Base-by-base conservation (phyloP, 176 grass and related monocot species). In the Saccharum spontaneum region DNA sequence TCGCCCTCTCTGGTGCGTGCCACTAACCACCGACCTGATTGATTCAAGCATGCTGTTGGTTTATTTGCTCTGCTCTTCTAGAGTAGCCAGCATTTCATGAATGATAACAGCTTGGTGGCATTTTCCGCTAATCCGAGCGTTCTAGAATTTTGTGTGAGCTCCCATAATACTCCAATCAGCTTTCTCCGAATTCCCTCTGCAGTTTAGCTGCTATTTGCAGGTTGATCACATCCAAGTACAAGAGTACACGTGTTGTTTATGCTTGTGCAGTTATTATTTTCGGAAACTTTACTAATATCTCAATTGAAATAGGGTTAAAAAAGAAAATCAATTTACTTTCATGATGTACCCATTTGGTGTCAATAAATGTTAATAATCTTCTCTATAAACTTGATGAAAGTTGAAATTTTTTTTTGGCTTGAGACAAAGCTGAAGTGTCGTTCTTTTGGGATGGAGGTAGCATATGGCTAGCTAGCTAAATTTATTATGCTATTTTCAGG, bases 1-100 rank as follows among this genome's bases (percentile, higher is more conserved):
- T 90, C 31, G 93, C 93, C 18, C 73, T 92, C 3, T 95, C 93
- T 1, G 93, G 93, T 97, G 26, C 31, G 33, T 6, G 65, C 22
- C 71, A 38, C 3, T 76, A 15, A 12, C 49, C 10, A 43, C 11
- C 16, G 8, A 4, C 7, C 12, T 23, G 0, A 8, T 71, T 64
- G 54, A 83, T 78, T 74, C 67, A 28, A 48, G 18, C 3, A 1
- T 15, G 16, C 36, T 50, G 37, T 17, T 59, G 34, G 74, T 16
- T 48, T 69, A 23, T 23, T 59, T 23, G 37, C 15, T 79, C 38
- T 43, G 31, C 37, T 40, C 39, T 40, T 37, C 33, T 33, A 73
- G 23, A 46, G 49, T 28, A 23, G 17, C 8, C 57, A 39, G 24
- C 5, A 12, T 14, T 55, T 70, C 68, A 57, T 34, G 69, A 66